phyloP scores from a whole-genome alignment of 73 alveolate species.

The Tetrahymena thermophila region DNA sequence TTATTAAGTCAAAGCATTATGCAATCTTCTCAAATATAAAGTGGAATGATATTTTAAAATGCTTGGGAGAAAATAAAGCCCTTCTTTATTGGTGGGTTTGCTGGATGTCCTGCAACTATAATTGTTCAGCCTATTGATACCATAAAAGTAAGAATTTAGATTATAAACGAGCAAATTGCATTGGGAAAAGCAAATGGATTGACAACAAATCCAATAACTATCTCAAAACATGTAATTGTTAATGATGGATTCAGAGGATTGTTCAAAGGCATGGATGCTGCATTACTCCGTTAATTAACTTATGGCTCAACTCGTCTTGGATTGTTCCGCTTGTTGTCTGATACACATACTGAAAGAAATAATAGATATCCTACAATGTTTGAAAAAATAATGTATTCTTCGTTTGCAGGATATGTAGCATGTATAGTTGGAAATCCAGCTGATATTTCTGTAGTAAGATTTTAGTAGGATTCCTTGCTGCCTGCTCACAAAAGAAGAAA shows the following conservation, averaged over 20 bases:
- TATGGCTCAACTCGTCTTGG: constrained; percentile 78
- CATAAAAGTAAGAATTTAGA: constrained; percentile 74
- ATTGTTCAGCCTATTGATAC: constrained; percentile 69
- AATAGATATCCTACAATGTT: constrained; percentile 34
- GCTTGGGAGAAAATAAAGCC: constrained; percentile 27
- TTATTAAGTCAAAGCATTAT: too few species aligned
- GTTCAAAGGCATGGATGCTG: constrained; percentile 69
- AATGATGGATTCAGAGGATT: constrained; percentile 60
- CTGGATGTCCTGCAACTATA: constrained; percentile 72
- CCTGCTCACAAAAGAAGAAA: constrained; percentile 71
- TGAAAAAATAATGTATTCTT: constrained; percentile 51
- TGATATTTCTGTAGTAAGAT: constrained; percentile 67
- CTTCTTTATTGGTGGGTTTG: constrained; percentile 68
- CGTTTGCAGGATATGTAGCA: constrained; percentile 74
- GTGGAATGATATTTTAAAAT: background rate
- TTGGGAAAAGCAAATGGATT: constrained; percentile 14
- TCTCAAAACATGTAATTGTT: constrained; percentile 48
- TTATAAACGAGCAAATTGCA: constrained; percentile 53
- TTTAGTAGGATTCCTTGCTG: constrained; percentile 69
- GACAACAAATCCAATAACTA: constrained; percentile 48
- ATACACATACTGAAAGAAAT: background rate
- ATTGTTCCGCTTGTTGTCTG: constrained; percentile 9
- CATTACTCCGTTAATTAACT: constrained; percentile 59
- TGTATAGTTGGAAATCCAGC: constrained; percentile 80
- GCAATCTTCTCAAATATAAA: background rate